A percentile compares a stretch with the other conserved stretches of the same genome.
Evolutionary conservation across 768 basidiomycete species (phyloP).

Genomic region (Trametes meyenii): DNA sequence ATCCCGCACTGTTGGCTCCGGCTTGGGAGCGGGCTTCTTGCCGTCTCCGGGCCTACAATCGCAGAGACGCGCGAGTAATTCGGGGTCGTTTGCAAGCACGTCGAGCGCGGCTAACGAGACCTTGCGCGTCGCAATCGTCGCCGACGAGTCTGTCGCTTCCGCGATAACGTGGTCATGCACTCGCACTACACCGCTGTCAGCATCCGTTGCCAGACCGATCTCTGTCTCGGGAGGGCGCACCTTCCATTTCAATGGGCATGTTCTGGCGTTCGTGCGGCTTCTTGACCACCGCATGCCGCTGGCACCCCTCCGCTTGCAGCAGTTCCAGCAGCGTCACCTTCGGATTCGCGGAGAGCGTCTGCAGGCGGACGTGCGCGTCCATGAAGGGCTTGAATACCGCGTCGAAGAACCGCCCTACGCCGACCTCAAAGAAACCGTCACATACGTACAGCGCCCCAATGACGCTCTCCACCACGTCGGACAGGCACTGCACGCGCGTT

Average conservation of each 20-base stretch:
- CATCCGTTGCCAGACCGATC: neutral
- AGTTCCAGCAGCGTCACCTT: slow-evolving; percentile 75
- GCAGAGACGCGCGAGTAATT: slow-evolving; percentile 64
- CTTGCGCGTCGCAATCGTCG: slow-evolving; percentile 56
- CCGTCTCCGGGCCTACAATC: slow-evolving; percentile 49
- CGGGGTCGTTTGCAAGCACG: slow-evolving; percentile 64
- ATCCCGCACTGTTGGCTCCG: slow-evolving; percentile 33
- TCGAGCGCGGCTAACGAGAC: slow-evolving; percentile 71
- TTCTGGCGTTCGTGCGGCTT: slow-evolving; percentile 37
- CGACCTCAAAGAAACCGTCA: slow-evolving; percentile 65
- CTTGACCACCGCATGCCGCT: slow-evolving; percentile 61
- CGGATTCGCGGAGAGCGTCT: slow-evolving; percentile 76
- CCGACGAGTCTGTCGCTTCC: slow-evolving; percentile 53
- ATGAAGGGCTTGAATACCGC: slow-evolving; percentile 76
- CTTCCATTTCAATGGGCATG: slow-evolving; percentile 46
- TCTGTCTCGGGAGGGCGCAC: slow-evolving; percentile 38
- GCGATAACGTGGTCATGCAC: slow-evolving; percentile 69
- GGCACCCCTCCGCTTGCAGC: slow-evolving; percentile 73
- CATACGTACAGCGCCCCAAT: slow-evolving; percentile 81
- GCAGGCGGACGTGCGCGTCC: slow-evolving; percentile 71
- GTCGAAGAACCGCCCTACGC: slow-evolving; percentile 67
- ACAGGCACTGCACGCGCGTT: slow-evolving; percentile 54
- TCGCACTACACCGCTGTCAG: slow-evolving; percentile 49
- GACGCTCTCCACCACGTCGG: slow-evolving; percentile 80
- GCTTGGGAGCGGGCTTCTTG: slow-evolving; percentile 25